These are phyloP conservation scores for Boletus sensibilis DNA, from an alignment of 768 basidiomycete genomes.

Conservation along the genomic window DNA sequence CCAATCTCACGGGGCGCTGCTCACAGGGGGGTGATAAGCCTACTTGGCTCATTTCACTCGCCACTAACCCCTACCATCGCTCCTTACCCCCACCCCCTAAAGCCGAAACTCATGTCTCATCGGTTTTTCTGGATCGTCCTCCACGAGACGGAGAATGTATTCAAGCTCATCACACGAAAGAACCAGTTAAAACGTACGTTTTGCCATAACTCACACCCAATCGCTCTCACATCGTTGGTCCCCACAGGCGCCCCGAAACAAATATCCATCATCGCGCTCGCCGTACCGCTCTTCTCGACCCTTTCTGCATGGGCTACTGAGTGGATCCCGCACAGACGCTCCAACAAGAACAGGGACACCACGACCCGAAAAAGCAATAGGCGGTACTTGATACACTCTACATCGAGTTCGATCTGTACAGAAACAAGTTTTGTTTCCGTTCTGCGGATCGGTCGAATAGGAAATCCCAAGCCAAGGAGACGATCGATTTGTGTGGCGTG, in stretches of 20 bases:
- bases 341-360: neutral
- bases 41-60: neutral
- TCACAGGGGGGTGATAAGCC: conserved; percentile 55
- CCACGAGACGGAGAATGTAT: conserved; percentile 86
- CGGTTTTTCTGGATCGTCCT: conserved; percentile 80
- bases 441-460: conserved; percentile 75
- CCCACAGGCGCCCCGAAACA: conserved; percentile 71
- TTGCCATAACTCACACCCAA: neutral
- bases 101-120: conserved; percentile 77
- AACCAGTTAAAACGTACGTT: conserved; percentile 67
- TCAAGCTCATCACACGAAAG: conserved; percentile 73
- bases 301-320: conserved; percentile 37
- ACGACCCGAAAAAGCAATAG: neutral
- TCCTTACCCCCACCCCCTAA: conserved; percentile 51
- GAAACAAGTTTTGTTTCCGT: conserved; percentile 86
- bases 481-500: conserved; percentile 56
- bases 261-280: conserved; percentile 71
- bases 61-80: neutral
- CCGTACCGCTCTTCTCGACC: conserved; percentile 67
- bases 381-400: conserved; percentile 65
- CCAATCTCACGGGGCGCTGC: conserved; percentile 80
- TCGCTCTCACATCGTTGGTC: neutral
- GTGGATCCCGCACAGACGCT: neutral
- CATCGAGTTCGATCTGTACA: conserved; percentile 76
- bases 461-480: conserved; percentile 88